Conservation (phyloP, 768 basidiomycete species). For the Suillus tomentosus region DNA sequence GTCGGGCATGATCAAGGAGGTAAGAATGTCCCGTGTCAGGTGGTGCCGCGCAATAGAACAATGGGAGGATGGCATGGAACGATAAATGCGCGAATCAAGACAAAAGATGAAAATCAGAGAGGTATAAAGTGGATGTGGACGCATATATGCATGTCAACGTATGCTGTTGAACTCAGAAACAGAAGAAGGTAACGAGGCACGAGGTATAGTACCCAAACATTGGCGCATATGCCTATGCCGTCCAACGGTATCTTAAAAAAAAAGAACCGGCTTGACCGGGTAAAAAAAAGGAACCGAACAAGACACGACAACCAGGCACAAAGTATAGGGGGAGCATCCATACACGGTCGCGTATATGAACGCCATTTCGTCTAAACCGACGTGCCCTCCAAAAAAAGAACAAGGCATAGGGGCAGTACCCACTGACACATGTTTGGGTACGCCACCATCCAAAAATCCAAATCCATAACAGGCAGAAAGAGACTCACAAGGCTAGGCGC, state of each 20-base stretch:
- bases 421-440: neutral
- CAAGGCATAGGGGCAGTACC: too few species aligned
- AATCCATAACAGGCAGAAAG: neutral
- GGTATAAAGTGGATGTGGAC: neutral
- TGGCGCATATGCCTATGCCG: neutral
- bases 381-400: neutral
- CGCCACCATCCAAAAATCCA: neutral
- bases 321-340: neutral
- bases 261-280: neutral
- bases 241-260: constrained; percentile 9
- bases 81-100: too few species aligned
- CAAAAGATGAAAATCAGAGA: neutral
- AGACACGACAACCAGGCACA: neutral
- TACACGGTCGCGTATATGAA: neutral
- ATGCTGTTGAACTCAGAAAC: constrained; percentile 4
- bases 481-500: constrained; percentile 30
- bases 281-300: neutral
- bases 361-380: neutral
- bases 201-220: neutral
- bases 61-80: too few species aligned
- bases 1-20: too few species aligned
- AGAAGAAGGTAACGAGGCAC: neutral
- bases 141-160: neutral
- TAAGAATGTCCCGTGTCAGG: too few species aligned
- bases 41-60: too few species aligned